Conservation (phyloP, 345 rosid genomes). For the Eucalyptus decipiens region DNA sequence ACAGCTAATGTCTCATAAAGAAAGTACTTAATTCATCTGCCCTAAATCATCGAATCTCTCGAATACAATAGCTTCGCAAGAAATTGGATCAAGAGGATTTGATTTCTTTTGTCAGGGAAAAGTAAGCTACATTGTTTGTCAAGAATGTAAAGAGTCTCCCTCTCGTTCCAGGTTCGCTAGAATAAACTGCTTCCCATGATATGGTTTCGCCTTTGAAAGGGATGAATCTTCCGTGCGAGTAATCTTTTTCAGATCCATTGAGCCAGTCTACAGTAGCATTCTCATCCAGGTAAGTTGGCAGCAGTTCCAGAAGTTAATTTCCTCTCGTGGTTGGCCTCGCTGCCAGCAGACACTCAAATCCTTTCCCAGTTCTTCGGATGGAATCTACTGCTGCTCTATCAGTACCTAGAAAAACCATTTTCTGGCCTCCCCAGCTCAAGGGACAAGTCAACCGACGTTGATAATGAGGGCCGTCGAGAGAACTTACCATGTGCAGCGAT, state of each 20-base stretch:
- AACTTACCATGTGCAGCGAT: slow-evolving; percentile 6
- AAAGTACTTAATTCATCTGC: no score
- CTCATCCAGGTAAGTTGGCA: background rate
- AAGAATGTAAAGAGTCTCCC: background rate
- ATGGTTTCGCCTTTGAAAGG: background rate
- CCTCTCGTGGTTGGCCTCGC: background rate
- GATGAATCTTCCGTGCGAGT: background rate
- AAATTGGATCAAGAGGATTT: no score
- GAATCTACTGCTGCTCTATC: no score
- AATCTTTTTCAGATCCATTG: background rate
- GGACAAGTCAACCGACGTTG: background rate
- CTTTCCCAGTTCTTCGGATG: no score
- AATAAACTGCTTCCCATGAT: background rate
- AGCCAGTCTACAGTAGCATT: background rate
- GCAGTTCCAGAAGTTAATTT: background rate
- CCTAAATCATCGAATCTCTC: background rate
- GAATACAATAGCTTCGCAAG: no score
- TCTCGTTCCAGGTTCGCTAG: background rate
- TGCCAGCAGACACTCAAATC: no score
- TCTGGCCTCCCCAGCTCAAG: background rate
- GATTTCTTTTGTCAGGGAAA: no score
- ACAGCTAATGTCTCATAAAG: background rate
- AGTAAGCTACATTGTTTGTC: background rate
- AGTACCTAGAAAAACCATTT: no score
- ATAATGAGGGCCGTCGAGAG: background rate